phyloP scores from a whole-genome alignment of 257 asterid genomes.

The Ligustrum vulgare region DNA sequence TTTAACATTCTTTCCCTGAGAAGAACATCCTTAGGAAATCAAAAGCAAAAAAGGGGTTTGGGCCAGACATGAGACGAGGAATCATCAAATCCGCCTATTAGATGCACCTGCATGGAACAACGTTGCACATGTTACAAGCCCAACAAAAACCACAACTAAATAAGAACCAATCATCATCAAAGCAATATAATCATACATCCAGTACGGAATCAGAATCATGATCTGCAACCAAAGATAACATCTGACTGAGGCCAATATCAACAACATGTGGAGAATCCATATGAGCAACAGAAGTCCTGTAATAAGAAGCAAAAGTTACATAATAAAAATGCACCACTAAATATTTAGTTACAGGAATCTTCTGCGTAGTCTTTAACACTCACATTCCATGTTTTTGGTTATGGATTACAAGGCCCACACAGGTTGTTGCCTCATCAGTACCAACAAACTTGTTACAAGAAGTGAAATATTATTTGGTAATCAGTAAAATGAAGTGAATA shows the following conservation, averaged over 20 bases:
- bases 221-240: conserved; percentile 68
- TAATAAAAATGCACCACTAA: conserved; percentile 7
- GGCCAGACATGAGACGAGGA: conserved; percentile 59
- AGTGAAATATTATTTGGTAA: conserved; percentile 13
- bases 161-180: conserved; percentile 21
- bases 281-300: conserved; percentile 88
- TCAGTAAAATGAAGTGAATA: conserved; percentile 9
- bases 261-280: conserved; percentile 77
- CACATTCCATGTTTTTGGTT: conserved; percentile 74
- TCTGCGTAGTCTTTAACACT: conserved; percentile 27
- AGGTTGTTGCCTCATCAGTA: conserved; percentile 97
- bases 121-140: conserved; percentile 22
- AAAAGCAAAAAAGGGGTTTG: conserved; percentile 28
- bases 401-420: conserved; percentile 76
- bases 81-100: conserved; percentile 83
- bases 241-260: conserved; percentile 70
- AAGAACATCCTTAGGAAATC: conserved; percentile 25
- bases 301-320: conserved; percentile 20
- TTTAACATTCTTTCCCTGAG: conserved; percentile 22
- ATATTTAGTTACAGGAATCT: conserved; percentile 7
- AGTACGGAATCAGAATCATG: conserved; percentile 47
- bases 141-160: neutral
- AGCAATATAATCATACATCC: conserved; percentile 53
- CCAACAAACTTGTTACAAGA: conserved; percentile 63
- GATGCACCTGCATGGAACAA: conserved; percentile 74